A percentile compares a stretch with the other conserved stretches of the same genome.
phyloP scores from a whole-genome alignment of 2,329 filamentous ascomycete species.

The Fusarium sp. region DNA sequence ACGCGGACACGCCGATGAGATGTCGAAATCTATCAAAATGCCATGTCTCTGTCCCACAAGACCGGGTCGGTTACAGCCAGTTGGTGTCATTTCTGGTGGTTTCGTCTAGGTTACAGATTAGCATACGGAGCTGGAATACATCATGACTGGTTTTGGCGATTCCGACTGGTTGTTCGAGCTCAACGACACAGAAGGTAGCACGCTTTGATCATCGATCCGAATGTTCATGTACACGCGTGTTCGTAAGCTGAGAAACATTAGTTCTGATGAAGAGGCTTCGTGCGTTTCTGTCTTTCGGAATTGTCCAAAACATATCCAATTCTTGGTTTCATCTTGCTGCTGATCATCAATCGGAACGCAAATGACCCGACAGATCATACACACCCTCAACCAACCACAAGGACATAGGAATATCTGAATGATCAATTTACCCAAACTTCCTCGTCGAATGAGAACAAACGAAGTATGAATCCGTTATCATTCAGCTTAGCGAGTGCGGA shows the following conservation, averaged over 20 bases:
- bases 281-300: neutral
- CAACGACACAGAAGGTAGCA: constrained; percentile 15
- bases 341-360: constrained; percentile 2
- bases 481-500: too few relatives aligned
- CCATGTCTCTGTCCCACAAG: constrained; percentile 23
- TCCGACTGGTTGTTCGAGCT: neutral
- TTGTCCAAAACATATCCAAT: constrained; percentile 10
- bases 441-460: too few relatives aligned
- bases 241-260: neutral
- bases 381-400: constrained; percentile 8
- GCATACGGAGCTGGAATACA: constrained; percentile 2
- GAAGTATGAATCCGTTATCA: too few relatives aligned
- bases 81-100: constrained; percentile 11
- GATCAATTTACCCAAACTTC: neutral
- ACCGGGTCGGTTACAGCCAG: constrained; percentile 11
- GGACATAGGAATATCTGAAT: neutral
- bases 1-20: constrained; percentile 32
- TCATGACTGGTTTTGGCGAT: constrained; percentile 16
- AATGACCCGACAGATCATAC: neutral
- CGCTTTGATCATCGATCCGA: constrained; percentile 11
- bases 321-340: neutral
- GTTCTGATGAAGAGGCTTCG: neutral
- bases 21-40: constrained; percentile 21
- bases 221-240: neutral
- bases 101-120: constrained; percentile 26